A percentile compares a stretch with the other conserved stretches of the same genome.
Conservation (phyloP, 2,329 filamentous ascomycete genomes). For the Cordyceps tenuipes region DNA sequence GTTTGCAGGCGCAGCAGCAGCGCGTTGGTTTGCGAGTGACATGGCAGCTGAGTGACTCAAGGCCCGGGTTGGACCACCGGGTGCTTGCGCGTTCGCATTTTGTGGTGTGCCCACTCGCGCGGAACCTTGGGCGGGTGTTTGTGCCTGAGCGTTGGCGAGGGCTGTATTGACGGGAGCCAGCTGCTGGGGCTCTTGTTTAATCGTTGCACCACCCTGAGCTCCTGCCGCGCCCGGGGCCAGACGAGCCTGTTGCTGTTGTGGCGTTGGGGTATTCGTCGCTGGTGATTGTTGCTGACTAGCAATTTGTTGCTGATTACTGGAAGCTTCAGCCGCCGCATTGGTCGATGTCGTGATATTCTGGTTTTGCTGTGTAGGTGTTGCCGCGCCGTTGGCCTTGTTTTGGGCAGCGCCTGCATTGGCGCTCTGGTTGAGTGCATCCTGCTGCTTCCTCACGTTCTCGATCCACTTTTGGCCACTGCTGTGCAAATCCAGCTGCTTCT, state of each 20-base stretch:
- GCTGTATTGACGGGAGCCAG: conserved; percentile 42
- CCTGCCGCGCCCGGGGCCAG: conserved; percentile 20
- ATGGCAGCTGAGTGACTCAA: conserved; percentile 44
- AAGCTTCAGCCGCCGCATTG: conserved; percentile 37
- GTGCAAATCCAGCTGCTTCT: conserved; percentile 36
- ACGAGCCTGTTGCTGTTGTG: conserved; percentile 24
- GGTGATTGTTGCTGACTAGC: conserved; percentile 22
- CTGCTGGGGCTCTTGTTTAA: conserved; percentile 24
- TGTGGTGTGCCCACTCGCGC: conserved; percentile 44
- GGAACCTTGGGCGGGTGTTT: conserved; percentile 40
- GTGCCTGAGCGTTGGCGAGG: conserved; percentile 33
- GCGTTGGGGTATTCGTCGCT: conserved; percentile 20
- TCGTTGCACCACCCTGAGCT: background rate
- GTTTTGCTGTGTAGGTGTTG: conserved; percentile 13
- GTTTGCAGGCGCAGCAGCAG: conserved; percentile 26
- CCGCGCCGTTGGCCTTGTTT: conserved; percentile 16
- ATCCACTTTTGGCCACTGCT: conserved; percentile 40
- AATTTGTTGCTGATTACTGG: conserved; percentile 34
- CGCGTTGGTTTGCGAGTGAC: conserved; percentile 37
- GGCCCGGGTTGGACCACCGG: conserved; percentile 31
- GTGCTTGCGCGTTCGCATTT: conserved; percentile 30
- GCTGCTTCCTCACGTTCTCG: conserved; percentile 38
- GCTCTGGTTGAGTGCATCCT: conserved; percentile 29
- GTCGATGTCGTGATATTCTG: conserved; percentile 31
- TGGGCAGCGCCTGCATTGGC: conserved; percentile 8